These are phyloP conservation scores for Chlorella sp. DNA, from an alignment of 139 green algal species.

Conservation along the genomic window DNA sequence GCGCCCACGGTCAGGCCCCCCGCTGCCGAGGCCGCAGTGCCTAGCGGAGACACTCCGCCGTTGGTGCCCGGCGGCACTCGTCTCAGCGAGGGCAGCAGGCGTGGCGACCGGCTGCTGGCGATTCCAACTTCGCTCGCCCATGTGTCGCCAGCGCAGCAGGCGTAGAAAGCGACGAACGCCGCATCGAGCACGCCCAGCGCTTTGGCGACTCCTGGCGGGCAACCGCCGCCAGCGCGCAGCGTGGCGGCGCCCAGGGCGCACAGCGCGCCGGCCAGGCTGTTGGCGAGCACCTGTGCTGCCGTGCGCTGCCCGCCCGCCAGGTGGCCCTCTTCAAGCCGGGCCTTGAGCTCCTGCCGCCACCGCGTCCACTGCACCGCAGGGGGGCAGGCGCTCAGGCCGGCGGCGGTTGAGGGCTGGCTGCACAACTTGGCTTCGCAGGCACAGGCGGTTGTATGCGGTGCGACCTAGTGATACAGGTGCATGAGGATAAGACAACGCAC, in stretches of 20 bases:
- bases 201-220: neutral
- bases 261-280: constrained; percentile 20
- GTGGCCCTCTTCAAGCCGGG: constrained; percentile 33
- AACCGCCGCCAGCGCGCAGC: neutral
- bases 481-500: neutral
- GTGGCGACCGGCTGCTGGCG: constrained; percentile 60
- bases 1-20: constrained; percentile 82
- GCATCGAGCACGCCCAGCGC: neutral
- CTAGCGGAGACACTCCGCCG: constrained; percentile 81
- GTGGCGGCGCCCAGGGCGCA: neutral
- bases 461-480: no score
- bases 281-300: constrained; percentile 34
- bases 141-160: constrained; percentile 92
- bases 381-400: neutral
- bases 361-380: constrained; percentile 32
- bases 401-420: neutral
- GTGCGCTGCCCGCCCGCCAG: constrained; percentile 28
- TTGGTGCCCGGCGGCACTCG: constrained; percentile 77
- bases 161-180: constrained; percentile 84
- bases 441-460: neutral
- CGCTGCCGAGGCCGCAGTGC: constrained; percentile 62
- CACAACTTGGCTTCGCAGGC: neutral
- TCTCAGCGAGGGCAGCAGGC: constrained; percentile 85
- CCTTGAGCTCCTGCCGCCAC: constrained; percentile 34
- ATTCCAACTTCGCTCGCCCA: constrained; percentile 91